Evolutionary conservation across 2,329 filamentous ascomycete genomes (phyloP).

Genomic region (Plectosphaerella sp.): DNA sequence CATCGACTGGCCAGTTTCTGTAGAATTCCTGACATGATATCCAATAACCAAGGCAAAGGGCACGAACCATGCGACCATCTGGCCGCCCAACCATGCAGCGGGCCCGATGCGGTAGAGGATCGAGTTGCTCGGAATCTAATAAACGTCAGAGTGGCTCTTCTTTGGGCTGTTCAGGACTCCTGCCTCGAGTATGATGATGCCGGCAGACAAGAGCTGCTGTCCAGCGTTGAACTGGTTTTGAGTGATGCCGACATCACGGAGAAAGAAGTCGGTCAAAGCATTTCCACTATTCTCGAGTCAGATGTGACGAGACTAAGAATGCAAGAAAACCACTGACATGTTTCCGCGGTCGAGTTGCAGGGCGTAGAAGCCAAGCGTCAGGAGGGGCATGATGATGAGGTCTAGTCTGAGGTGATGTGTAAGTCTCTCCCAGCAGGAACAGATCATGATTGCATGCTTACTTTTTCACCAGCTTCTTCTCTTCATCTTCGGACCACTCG

Average conservation of each 20-base stretch:
- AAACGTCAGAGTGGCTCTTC: neutral
- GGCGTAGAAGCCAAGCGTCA: slow-evolving; percentile 39
- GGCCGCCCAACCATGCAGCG: slow-evolving; percentile 38
- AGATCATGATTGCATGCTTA: slow-evolving; percentile 7
- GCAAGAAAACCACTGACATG: slow-evolving; percentile 21
- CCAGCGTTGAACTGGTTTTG: slow-evolving; percentile 49
- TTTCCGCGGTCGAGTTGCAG: slow-evolving; percentile 31
- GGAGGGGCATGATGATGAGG: slow-evolving; percentile 36
- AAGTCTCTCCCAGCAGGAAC: neutral
- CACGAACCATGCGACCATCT: slow-evolving; percentile 36
- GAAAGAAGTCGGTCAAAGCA: slow-evolving; percentile 25
- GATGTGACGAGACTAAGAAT: neutral
- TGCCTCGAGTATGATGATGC: slow-evolving; percentile 38
- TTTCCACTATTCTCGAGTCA: slow-evolving; percentile 4
- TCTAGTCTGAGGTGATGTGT: slow-evolving; percentile 30
- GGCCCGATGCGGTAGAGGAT: slow-evolving; percentile 40
- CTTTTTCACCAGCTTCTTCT: slow-evolving; percentile 17
- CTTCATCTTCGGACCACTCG: slow-evolving; percentile 19
- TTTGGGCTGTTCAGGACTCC: neutral
- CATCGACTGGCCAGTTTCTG: slow-evolving; percentile 12
- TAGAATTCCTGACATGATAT: slow-evolving; percentile 14
- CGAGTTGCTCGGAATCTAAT: slow-evolving; percentile 42
- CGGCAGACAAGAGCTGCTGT: slow-evolving; percentile 43
- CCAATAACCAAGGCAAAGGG: slow-evolving; percentile 22
- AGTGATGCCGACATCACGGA: slow-evolving; percentile 43